These are phyloP conservation scores for Carex pumila DNA, from an alignment of 176 grass and related monocot species.

Conservation along the genomic window DNA sequence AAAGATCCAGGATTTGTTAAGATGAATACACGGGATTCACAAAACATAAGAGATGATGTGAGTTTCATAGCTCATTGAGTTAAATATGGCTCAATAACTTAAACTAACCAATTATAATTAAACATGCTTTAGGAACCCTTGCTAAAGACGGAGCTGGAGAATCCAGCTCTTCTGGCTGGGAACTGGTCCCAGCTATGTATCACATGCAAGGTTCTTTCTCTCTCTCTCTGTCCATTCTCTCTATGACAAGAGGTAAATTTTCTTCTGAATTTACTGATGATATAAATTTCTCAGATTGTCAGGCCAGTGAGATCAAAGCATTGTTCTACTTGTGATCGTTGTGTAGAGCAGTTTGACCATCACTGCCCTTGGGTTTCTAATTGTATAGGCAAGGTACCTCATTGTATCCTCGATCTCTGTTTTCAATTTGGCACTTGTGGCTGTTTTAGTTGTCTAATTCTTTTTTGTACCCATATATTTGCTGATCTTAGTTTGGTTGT, in stretches of 20 bases:
- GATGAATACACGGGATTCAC: conserved; percentile 50
- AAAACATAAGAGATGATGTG: conserved; percentile 90
- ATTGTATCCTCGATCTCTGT: not conserved
- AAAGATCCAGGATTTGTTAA: conserved; percentile 95
- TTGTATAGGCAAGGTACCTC: conserved; percentile 91
- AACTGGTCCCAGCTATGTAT: conserved; percentile 97
- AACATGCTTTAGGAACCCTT: conserved; percentile 75
- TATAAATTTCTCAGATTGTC: conserved; percentile 67
- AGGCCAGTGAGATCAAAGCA: conserved; percentile 92
- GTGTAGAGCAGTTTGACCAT: conserved; percentile 99
- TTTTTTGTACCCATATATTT: not conserved
- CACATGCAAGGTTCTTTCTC: conserved; percentile 84
- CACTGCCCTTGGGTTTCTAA: conserved; percentile 99
- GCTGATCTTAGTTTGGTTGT: conserved; percentile 29
- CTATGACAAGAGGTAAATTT: conserved; percentile 6
- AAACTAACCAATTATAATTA: conserved; percentile 4
- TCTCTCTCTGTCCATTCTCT: not conserved
- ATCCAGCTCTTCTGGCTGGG: conserved; percentile 71
- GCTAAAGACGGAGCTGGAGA: conserved; percentile 77
- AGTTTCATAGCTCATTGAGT: conserved; percentile 38
- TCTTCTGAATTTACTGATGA: conserved; percentile 24
- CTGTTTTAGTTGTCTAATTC: not conserved
- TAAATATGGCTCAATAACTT: conserved; percentile 18
- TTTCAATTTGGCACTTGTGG: not conserved
- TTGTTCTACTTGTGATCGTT: conserved; percentile 95